Conservation (phyloP, 1,284 basidiomycete genomes). For the Ustanciosporium gigantosporum region DNA sequence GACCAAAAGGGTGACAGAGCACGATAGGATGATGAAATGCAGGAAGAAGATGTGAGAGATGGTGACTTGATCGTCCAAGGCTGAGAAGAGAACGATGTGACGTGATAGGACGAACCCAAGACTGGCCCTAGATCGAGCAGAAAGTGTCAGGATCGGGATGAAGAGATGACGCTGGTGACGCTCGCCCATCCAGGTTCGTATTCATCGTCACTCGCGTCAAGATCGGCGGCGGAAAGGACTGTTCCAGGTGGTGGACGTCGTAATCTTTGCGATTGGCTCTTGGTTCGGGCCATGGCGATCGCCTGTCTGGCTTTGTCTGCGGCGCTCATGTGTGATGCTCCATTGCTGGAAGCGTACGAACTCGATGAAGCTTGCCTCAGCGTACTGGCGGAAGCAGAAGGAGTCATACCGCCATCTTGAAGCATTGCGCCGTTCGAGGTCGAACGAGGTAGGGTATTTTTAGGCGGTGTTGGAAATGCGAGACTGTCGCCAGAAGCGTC, state of each 20-base stretch:
- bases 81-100: no score
- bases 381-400: no score
- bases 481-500: neutral
- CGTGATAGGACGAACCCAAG: no score
- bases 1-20: no score
- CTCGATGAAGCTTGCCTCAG: no score
- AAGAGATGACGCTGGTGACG: constrained; percentile 46
- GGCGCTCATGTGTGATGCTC: constrained; percentile 1
- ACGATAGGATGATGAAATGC: no score
- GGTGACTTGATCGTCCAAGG: no score
- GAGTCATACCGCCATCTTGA: neutral
- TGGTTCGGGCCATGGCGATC: constrained; percentile 35
- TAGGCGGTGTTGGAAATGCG: neutral
- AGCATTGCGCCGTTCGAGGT: neutral
- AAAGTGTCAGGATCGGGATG: constrained; percentile 27
- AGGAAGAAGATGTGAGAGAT: no score
- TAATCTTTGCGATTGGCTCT: constrained; percentile 40
- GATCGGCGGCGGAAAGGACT: constrained; percentile 44
- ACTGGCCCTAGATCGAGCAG: no score
- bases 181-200: constrained; percentile 56
- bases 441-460: neutral
- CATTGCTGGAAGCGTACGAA: neutral
- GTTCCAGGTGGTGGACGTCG: constrained; percentile 49
- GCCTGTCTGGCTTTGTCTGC: constrained; percentile 33
- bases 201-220: constrained; percentile 56